Base-by-base conservation (phyloP, 108 stramenopile species). In the Aurantiochytrium sp. region DNA sequence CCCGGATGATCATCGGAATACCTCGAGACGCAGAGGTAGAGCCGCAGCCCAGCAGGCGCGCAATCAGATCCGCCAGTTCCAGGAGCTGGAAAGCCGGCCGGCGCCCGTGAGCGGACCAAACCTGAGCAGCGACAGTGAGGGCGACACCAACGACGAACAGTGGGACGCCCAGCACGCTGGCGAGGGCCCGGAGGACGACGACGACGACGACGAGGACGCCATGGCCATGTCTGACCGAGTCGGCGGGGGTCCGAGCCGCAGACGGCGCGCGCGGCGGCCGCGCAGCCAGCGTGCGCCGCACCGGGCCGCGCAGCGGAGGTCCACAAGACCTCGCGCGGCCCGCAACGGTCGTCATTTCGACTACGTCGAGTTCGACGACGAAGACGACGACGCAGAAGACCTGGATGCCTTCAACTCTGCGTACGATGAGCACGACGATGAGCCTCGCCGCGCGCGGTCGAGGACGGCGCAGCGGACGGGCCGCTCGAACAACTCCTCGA, bases 91-190 rank as follows among this genome's bases (percentile, higher is more conserved):
- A 24, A 81, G 45, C 30, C 42, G 39, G 12, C 42, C 42, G 6
- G 42, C 73, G 45, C 21, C 45, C 2, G 30, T 41, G 39, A 41
- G 45, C 73, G 42, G 39, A 41, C 73, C 73, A 0, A 48, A 41
- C 24, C 45, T 81, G 36, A 81, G 73, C 45, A 81, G 73, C 73
- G 39, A 81, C 73, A 81, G 42, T 42, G 73, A 81, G 27, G 3
- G 30, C 2, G 73, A 81, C 32, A 10, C 42, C 45, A 34, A 65
- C 27, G 73, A 81, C 19, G 59, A 65, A 34, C 59, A 65, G 59
- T 65, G 59, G 59, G 59, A 65, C 34, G 59, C 8, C 24, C 8
- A 65, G 1, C n/a, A 81, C 24, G 73, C n/a, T 48, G 73, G 15
- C 21, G 73, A 81, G 12, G 73, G 10, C n/a, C 10, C n/a, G 19